Percentiles rank a stretch among this genome's conserved stretches.
These are phyloP conservation scores for Cantharellus anzutake DNA, from an alignment of 768 basidiomycete species.

Conservation along the genomic window DNA sequence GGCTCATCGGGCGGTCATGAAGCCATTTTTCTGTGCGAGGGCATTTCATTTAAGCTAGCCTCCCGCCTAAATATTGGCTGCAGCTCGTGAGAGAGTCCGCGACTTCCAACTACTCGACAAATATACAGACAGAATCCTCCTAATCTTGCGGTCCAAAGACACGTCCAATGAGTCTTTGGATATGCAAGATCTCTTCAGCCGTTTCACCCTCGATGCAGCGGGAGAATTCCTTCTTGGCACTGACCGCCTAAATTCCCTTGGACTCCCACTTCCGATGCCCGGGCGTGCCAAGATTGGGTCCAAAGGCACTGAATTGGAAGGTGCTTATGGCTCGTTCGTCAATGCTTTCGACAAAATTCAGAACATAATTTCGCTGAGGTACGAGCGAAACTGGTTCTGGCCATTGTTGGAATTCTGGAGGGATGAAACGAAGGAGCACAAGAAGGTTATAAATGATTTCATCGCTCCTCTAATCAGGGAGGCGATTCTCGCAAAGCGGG, in stretches of 20 bases:
- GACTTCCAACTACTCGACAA: conserved; percentile 10
- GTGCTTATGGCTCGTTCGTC: conserved; percentile 3
- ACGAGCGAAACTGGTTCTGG: not conserved
- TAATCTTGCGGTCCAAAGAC: conserved; percentile 9
- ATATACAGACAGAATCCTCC: conserved; percentile 8
- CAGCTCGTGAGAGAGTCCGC: conserved; percentile 9
- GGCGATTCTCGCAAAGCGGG: conserved; percentile 2
- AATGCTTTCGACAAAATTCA: conserved; percentile 5
- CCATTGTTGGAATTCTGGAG: conserved; percentile 2
- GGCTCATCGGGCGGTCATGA: conserved; percentile 14
- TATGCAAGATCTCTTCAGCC: conserved; percentile 7
- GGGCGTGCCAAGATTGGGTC: not conserved
- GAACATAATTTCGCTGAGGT: not conserved
- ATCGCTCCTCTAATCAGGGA: conserved; percentile 1
- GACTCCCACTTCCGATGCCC: conserved; percentile 7
- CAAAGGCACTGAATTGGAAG: not conserved
- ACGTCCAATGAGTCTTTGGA: conserved; percentile 12
- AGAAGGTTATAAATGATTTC: not conserved
- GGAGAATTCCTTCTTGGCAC: conserved; percentile 7
- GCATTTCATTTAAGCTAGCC: conserved; percentile 4
- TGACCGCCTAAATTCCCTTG: conserved; percentile 1
- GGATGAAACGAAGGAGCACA: not conserved
- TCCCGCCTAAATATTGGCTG: conserved; percentile 19
- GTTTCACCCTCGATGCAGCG: conserved; percentile 7
- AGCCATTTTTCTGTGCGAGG: conserved; percentile 15